Evolutionary conservation across 192 early-diverging fungal genomes (phyloP).

Genomic region (Coemansia sp.): DNA sequence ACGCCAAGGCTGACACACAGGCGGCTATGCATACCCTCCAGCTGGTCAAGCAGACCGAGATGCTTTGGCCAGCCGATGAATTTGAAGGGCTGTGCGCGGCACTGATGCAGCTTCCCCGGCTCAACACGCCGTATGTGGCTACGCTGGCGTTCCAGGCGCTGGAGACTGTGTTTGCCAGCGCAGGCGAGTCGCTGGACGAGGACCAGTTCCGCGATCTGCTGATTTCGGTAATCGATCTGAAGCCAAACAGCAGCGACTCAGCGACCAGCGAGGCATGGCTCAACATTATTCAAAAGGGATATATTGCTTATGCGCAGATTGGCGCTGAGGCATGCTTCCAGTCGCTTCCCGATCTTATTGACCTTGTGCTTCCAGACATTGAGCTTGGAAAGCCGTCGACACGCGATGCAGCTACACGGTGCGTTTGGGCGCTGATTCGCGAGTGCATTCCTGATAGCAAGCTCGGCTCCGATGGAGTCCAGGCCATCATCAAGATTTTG

Average conservation of each 20-base stretch:
- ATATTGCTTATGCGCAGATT: conserved; percentile 65
- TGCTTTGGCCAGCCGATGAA: conserved; percentile 59
- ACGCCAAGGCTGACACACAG: conserved; percentile 57
- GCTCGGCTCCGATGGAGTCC: conserved; percentile 63
- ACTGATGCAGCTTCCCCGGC: conserved; percentile 77
- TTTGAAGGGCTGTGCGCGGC: conserved; percentile 66
- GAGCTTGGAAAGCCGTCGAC: conserved; percentile 63
- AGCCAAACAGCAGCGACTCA: conserved; percentile 83
- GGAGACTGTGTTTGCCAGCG: conserved; percentile 33
- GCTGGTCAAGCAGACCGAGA: conserved; percentile 66
- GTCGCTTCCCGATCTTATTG: conserved; percentile 60
- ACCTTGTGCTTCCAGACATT: conserved; percentile 64
- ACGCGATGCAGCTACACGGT: conserved; percentile 64
- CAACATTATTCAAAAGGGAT: conserved; percentile 73
- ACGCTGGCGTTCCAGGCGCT: conserved; percentile 60
- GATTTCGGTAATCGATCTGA: conserved; percentile 69
- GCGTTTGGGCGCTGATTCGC: conserved; percentile 66
- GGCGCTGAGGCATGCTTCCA: conserved; percentile 54
- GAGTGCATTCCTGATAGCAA: conserved; percentile 75
- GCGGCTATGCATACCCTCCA: conserved; percentile 67
- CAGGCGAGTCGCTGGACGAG: conserved; percentile 47
- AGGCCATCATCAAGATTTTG: conserved; percentile 54
- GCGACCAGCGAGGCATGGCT: conserved; percentile 81
- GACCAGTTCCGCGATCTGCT: conserved; percentile 57
- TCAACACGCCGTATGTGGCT: conserved; percentile 75